Percentiles rank a stretch among this genome's conserved stretches.
These are phyloP conservation scores for Nasturtium officinale DNA, from an alignment of 345 rosid genomes.

Conservation along the genomic window DNA sequence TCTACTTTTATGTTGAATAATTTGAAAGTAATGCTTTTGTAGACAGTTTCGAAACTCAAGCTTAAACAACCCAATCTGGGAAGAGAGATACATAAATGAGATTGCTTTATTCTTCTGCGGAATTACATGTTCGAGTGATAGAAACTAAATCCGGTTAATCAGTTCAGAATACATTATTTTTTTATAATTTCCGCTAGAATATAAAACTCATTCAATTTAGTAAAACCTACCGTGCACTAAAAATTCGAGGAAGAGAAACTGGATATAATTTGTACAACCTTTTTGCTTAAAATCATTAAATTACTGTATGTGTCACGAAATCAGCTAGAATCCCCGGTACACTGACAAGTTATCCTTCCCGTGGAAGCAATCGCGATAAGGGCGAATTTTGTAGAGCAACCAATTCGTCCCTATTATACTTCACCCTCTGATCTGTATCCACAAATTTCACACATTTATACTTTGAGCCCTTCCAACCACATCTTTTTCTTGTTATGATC, in stretches of 20 bases:
- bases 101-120: neutral
- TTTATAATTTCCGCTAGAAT: neutral
- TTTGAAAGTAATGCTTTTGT: neutral
- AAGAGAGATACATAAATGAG: neutral
- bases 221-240: neutral
- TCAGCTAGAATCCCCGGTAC: constrained; percentile 37
- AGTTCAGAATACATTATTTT: neutral
- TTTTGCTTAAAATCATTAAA: neutral
- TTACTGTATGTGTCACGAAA: neutral
- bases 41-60: neutral
- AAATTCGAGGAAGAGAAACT: neutral
- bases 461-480: neutral
- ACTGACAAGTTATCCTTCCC: constrained; percentile 19
- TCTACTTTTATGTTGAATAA: neutral
- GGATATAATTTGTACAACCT: neutral
- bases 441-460: constrained; percentile 11
- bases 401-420: constrained; percentile 66
- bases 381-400: constrained; percentile 58
- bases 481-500: neutral
- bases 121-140: too few relatives aligned
- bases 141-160: neutral
- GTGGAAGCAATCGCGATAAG: constrained; percentile 37
- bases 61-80: neutral
- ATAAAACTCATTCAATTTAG: neutral
- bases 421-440: constrained; percentile 77